A percentile compares a stretch with the other conserved stretches of the same genome.
phyloP scores from a whole-genome alignment of 1,284 basidiomycete species.

The Microbotryum saponariae region DNA sequence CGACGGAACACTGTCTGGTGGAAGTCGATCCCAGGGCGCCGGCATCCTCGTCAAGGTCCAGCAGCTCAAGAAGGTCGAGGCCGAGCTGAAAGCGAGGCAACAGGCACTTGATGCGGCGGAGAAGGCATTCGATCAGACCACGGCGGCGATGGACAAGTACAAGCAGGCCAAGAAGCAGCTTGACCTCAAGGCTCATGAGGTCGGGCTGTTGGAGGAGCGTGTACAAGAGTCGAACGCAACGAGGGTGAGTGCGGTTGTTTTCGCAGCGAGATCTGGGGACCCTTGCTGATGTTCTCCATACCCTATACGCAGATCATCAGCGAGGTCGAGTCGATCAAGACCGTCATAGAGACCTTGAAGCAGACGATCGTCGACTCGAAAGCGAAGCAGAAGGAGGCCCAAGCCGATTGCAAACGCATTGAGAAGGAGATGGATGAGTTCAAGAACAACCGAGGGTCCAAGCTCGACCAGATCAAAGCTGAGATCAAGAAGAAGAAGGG shows the following conservation, averaged over 20 bases:
- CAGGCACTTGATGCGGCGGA: conserved; percentile 53
- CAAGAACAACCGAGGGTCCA: conserved; percentile 95
- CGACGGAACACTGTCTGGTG: conserved; percentile 85
- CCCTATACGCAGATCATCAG: conserved; percentile 55
- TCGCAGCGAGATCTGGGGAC: not conserved
- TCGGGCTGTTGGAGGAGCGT: conserved; percentile 73
- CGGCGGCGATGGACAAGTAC: conserved; percentile 61
- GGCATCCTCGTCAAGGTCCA: conserved; percentile 80
- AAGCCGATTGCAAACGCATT: conserved; percentile 72
- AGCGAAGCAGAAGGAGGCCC: conserved; percentile 65
- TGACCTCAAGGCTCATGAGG: conserved; percentile 83
- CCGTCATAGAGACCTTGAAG: conserved; percentile 60
- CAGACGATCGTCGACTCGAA: conserved; percentile 59
- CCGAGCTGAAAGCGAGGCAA: conserved; percentile 51
- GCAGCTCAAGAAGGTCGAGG: conserved; percentile 59
- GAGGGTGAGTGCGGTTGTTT: conserved; percentile 50
- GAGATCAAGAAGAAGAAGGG: conserved; percentile 74
- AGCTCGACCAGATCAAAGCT: conserved; percentile 86
- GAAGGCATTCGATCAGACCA: conserved; percentile 52
- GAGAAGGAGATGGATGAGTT: conserved; percentile 98
- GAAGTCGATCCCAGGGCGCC: conserved; percentile 68
- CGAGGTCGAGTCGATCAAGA: conserved; percentile 68
- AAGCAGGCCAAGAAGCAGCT: conserved; percentile 60
- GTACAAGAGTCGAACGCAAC: conserved; percentile 82
- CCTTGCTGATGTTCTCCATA: not conserved